Conservation (phyloP, 345 rosid genomes). For the Draba incana region DNA sequence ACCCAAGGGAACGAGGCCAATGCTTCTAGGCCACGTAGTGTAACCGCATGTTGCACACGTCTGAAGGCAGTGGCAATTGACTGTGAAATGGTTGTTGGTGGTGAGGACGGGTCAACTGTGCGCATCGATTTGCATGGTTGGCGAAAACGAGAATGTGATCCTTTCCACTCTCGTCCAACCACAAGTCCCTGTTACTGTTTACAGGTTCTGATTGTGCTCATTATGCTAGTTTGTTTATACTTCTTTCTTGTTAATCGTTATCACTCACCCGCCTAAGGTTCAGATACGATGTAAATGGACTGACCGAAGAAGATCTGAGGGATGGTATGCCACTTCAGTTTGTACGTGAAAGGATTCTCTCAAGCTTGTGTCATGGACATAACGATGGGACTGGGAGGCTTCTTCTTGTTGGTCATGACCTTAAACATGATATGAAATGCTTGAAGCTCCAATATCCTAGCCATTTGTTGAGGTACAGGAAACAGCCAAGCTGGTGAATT, state of each 20-base stretch:
- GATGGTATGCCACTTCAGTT: slow-evolving; percentile 59
- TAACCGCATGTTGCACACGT: slow-evolving; percentile 25
- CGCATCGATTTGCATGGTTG: slow-evolving; percentile 71
- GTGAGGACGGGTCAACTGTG: slow-evolving; percentile 63
- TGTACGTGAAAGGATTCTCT: slow-evolving; percentile 49
- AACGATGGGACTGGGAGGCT: slow-evolving; percentile 59
- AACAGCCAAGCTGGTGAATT: not conserved
- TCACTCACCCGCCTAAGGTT: slow-evolving; percentile 19
- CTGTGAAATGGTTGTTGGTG: slow-evolving; percentile 85
- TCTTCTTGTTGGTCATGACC: slow-evolving; percentile 76
- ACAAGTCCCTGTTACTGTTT: slow-evolving; percentile 55
- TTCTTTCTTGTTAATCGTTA: not conserved
- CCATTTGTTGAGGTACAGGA: slow-evolving; percentile 61
- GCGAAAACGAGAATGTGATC: slow-evolving; percentile 67
- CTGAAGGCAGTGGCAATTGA: slow-evolving; percentile 64
- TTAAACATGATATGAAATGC: slow-evolving; percentile 66
- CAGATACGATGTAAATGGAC: slow-evolving; percentile 69
- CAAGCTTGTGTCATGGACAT: slow-evolving; percentile 59
- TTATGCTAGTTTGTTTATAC: slow-evolving; percentile 14
- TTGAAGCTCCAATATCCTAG: slow-evolving; percentile 63
- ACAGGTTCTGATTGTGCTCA: slow-evolving; percentile 48
- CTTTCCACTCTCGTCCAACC: slow-evolving; percentile 65
- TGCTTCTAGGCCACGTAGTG: slow-evolving; percentile 29
- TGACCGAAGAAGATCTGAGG: slow-evolving; percentile 65
- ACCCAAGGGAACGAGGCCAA: slow-evolving; percentile 26